phyloP scores from a whole-genome alignment of 306 rosid genomes.

The Sphenostylis stenocarpa region DNA sequence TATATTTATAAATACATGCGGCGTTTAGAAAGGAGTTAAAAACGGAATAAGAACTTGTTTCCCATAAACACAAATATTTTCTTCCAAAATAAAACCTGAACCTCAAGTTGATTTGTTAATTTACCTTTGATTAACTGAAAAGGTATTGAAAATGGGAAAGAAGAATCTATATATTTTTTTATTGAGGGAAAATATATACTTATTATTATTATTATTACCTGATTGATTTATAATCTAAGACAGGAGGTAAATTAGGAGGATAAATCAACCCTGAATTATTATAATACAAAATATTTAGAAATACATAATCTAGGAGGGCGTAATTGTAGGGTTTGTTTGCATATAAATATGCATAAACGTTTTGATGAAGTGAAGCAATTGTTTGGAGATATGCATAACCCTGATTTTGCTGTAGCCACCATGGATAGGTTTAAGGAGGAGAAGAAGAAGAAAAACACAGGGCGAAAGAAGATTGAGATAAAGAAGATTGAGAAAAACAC shows the following conservation, averaged over 20 bases:
- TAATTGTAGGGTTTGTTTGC: no score
- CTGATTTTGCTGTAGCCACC: background rate
- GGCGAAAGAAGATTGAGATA: slow-evolving; percentile 56
- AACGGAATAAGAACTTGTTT: background rate
- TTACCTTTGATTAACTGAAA: background rate
- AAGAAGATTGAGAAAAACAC: slow-evolving; percentile 59
- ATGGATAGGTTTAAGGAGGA: slow-evolving; percentile 12
- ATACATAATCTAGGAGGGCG: no score
- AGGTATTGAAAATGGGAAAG: background rate
- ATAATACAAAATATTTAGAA: no score
- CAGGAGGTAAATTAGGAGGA: background rate
- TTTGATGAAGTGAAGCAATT: no score
- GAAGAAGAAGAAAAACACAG: slow-evolving; percentile 35
- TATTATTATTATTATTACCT: background rate
- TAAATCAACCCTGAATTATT: no score
- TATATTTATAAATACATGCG: no score
- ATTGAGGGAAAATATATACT: no score
- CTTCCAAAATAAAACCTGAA: background rate
- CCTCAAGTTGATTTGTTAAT: background rate
- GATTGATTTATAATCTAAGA: slow-evolving; percentile 28
- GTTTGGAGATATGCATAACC: background rate
- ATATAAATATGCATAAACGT: no score
- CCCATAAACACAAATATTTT: background rate
- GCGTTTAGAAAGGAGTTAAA: background rate
- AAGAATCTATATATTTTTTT: no score